Evolutionary conservation across 352 stramenopile genomes (phyloP), one percentile per base, ranked within the genome.

Genomic region (Thraustotheca clavata): DNA sequence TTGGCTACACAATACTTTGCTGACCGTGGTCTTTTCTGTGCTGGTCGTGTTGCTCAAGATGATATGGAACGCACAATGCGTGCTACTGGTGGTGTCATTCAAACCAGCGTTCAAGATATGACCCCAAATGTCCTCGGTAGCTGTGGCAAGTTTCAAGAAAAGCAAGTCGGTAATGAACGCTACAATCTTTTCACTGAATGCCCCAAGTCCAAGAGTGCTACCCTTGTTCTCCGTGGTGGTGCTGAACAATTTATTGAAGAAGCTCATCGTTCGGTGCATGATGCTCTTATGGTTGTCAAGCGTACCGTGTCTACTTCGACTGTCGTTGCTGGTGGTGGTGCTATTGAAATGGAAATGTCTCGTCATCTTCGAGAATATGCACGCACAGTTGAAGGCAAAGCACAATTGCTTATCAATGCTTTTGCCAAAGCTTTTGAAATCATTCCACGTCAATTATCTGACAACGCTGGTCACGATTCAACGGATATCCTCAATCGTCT

Each of bases 1-100:
- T 83, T 99, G 66, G 97, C 96, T 0, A 99, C 97, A 38, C 97
- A 99, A 75, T 99, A 99, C 84, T 99, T 99, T 82, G 96, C 96
- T 2, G 97, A 99, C 77, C 77, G 95, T 27, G 95, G 96, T 16
- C 71, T 99, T 1, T 99, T 99, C 75, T 99, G 96, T 76, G 96
- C 96, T 0, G 97, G 97, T 40, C 89, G 97, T 59, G 96, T 99
- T 2, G 74, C 88, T 0, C 92, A 98, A 70, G 96, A 97, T 49
- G 97, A 99, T 74, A 94, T 99, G 83, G 94, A 97, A 67, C 84
- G 97, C 52, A 97, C 98, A 12, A 87, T 89, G 31, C 94, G 96
- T 71, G 96, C 96, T 5, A 99, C 96, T 2, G 96, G 96, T 40
- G 96, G 86, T 38, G 77, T 87, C 27, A 82, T 99, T 60, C 89